Percentiles rank a stretch among this genome's conserved stretches.
phyloP scores from a whole-genome alignment of 2,329 filamentous ascomycete species.

The Xylaria sp. region DNA sequence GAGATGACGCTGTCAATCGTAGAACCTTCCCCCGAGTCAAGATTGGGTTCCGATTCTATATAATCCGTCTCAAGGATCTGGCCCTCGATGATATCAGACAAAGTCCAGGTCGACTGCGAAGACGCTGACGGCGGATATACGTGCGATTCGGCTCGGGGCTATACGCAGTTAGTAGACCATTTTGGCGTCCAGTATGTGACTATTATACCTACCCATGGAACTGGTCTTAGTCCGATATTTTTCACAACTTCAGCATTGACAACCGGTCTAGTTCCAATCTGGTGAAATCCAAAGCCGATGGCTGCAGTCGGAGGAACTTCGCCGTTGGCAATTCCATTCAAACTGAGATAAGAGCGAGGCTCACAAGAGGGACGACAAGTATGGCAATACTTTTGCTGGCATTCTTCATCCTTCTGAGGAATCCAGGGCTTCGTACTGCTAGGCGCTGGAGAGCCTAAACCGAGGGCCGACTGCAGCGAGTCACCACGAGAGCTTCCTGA shows the following conservation, averaged over 20 bases:
- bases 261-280: slow-evolving; percentile 57
- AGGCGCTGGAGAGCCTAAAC: slow-evolving; percentile 28
- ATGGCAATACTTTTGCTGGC: slow-evolving; percentile 63
- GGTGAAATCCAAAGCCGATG: slow-evolving; percentile 64
- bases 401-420: slow-evolving; percentile 55
- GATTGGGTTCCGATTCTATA: slow-evolving; percentile 22
- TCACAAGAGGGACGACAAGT: slow-evolving; percentile 58
- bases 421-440: slow-evolving; percentile 54
- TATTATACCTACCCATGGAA: slow-evolving; percentile 56
- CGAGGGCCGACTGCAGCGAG: slow-evolving; percentile 34
- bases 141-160: slow-evolving; percentile 24
- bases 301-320: slow-evolving; percentile 63
- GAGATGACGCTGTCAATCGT: slow-evolving; percentile 18
- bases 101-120: slow-evolving; percentile 22
- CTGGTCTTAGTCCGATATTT: slow-evolving; percentile 55
- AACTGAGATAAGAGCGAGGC: slow-evolving; percentile 60
- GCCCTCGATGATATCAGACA: slow-evolving; percentile 30
- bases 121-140: slow-evolving; percentile 23
- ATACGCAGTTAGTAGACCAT: slow-evolving; percentile 30
- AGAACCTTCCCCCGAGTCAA: slow-evolving; percentile 11
- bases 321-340: slow-evolving; percentile 61
- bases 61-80: slow-evolving; percentile 21
- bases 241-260: slow-evolving; percentile 53
- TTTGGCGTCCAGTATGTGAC: slow-evolving; percentile 1
- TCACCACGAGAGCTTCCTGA: slow-evolving; percentile 26